Evolutionary conservation across 345 rosid genomes (phyloP).

Genomic region (Trapa incisa): DNA sequence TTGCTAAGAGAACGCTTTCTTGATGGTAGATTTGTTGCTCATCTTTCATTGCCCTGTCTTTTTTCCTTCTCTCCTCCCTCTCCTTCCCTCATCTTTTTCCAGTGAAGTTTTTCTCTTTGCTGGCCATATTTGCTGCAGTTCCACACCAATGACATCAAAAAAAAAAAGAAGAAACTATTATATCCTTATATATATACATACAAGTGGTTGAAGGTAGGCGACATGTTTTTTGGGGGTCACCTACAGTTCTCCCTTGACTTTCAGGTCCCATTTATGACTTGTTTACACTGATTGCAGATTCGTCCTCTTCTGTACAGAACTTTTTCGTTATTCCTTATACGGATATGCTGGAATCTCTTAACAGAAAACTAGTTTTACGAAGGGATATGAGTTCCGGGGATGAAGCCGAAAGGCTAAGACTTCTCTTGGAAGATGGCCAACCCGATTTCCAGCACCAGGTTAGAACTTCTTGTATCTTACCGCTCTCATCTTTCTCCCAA

Average conservation of each 20-base stretch:
- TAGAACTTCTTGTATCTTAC: background rate
- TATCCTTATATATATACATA: too few species aligned
- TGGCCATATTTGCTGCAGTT: too few species aligned
- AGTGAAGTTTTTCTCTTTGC: too few species aligned
- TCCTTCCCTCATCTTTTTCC: too few species aligned
- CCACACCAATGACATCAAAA: too few species aligned
- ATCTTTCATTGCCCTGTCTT: too few species aligned
- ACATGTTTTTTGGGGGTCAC: background rate
- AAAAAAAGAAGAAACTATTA: too few species aligned
- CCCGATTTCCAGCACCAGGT: constrained; percentile 5
- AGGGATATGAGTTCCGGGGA: constrained; percentile 6
- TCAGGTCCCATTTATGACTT: background rate
- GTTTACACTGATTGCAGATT: background rate
- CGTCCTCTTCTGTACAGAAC: background rate
- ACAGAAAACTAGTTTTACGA: background rate
- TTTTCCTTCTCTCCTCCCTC: too few species aligned
- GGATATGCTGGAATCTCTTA: background rate
- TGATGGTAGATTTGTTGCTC: too few species aligned
- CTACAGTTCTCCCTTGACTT: background rate
- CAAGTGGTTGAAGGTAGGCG: background rate
- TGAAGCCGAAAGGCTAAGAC: constrained; percentile 3
- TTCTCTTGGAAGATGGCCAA: constrained; percentile 1
- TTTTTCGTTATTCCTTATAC: background rate
- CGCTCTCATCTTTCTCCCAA: background rate
- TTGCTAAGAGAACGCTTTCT: too few species aligned